These are phyloP conservation scores for Neofusicoccum parvum DNA, from an alignment of 2,329 filamentous ascomycete genomes.

Conservation along the genomic window DNA sequence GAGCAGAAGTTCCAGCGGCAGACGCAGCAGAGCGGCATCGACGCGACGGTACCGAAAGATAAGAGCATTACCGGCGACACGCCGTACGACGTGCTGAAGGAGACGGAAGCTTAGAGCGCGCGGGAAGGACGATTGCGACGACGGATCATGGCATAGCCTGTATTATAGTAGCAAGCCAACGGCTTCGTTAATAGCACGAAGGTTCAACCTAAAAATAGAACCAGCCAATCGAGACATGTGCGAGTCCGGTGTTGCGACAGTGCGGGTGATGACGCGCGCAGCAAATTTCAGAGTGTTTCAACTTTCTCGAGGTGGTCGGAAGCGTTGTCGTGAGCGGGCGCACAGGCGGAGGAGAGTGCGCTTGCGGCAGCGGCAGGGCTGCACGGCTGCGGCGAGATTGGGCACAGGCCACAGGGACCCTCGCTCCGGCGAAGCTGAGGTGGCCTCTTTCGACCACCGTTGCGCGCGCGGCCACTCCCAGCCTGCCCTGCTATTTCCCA, in stretches of 20 bases:
- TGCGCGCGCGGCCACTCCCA: slow-evolving; percentile 4
- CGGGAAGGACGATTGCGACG: not conserved
- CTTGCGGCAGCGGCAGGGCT: not conserved
- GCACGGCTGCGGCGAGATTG: not conserved
- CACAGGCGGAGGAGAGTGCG: not conserved
- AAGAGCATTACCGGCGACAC: slow-evolving; percentile 17
- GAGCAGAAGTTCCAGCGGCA: slow-evolving; percentile 40
- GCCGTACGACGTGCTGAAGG: slow-evolving; percentile 24
- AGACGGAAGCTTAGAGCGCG: slow-evolving; percentile 21
- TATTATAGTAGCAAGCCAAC: not conserved
- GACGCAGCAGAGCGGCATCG: slow-evolving; percentile 36
- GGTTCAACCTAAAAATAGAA: not conserved
- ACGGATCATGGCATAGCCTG: slow-evolving; percentile 9
- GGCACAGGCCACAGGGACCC: slow-evolving; percentile 18
- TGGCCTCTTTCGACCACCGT: slow-evolving; percentile 16
- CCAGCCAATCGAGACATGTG: not conserved
- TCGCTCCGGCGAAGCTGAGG: slow-evolving; percentile 16
- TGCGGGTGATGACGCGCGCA: not conserved
- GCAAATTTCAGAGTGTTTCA: slow-evolving; percentile 1
- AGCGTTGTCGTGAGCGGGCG: not conserved
- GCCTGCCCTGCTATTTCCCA: not conserved
- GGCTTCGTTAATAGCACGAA: not conserved
- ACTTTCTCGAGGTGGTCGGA: not conserved
- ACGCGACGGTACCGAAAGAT: slow-evolving; percentile 25
- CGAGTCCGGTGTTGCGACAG: not conserved